Evolutionary conservation across 75 land plant genomes (phyloP), one percentile per base, ranked within the genome.

Genomic region (Pinus albicaulis): DNA sequence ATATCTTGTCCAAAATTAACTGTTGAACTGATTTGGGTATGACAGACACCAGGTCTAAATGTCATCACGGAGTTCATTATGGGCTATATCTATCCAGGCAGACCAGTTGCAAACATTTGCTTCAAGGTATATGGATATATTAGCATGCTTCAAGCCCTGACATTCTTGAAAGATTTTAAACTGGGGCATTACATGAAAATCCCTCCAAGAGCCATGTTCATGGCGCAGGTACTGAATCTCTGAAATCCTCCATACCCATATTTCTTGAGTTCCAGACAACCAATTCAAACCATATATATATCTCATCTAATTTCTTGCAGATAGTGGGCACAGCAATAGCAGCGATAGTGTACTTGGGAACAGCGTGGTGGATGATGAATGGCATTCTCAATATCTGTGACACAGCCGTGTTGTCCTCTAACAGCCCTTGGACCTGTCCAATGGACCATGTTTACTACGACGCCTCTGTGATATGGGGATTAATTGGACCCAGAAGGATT

Each of bases 311-410:
- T 44, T 44, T 44, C 48, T 44, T 44, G 48, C 48, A 44, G 48
- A 44, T 44, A 44, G 48, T 44, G 1, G 48, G 48, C 48, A 44
- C 48, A 44, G 48, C 75, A 24, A 63, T 95, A 28, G 84, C 98
- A n/a, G 91, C 87, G 24, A 3, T 88, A 1, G 89, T 94, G 52
- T 87, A 93, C 76, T 58, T 86, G 7, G 78, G 81, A 24, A 90
- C 92, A 26, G 94, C 91, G 52, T 95, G 98, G 98, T 89, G 89
- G 89, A 80, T 94, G 48, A 82, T 94, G 76, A 88, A 79, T 24
- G 56, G 81, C 57, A 85, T 95, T 57, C 88, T 88, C 4, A 44
- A 89, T 71, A 85, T 95, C 3, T 95, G 98, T 59, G 77, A 95
- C 72, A 76, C 79, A 4, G 28, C 73, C 7, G 17, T 71, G 26